Conservation (phyloP, 2,329 filamentous ascomycete species). For the Alternaria viburni region DNA sequence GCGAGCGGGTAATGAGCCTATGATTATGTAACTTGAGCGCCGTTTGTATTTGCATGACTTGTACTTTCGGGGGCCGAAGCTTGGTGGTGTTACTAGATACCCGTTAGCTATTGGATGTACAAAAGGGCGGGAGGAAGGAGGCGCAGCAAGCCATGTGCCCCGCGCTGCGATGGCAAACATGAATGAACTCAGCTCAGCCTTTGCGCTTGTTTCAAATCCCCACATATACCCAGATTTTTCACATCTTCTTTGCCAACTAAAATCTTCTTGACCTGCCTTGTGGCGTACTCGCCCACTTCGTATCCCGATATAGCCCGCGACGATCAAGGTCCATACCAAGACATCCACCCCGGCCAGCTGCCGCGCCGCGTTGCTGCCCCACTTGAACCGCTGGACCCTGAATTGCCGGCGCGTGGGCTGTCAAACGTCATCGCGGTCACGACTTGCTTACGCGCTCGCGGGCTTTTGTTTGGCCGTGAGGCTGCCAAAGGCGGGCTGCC, state of each 20-base stretch:
- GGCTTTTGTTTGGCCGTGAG: slow-evolving; percentile 16
- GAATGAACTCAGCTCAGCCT: slow-evolving; percentile 12
- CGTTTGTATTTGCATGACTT: background rate
- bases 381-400: slow-evolving; percentile 19
- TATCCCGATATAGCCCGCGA: background rate
- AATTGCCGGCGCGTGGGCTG: background rate
- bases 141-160: slow-evolving; percentile 22
- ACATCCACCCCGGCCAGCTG: background rate
- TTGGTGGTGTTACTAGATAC: background rate
- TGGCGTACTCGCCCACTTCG: too few species aligned
- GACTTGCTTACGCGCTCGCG: slow-evolving; percentile 21
- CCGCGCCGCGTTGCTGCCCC: slow-evolving; percentile 11
- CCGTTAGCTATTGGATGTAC: slow-evolving; percentile 4
- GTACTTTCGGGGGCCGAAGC: background rate
- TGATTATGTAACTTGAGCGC: background rate
- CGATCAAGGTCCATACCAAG: slow-evolving; percentile 7
- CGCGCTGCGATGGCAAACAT: slow-evolving; percentile 6
- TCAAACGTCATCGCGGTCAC: slow-evolving; percentile 19
- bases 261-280: too few species aligned
- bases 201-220: background rate
- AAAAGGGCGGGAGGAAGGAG: slow-evolving; percentile 11
- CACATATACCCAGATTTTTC: background rate
- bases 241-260: too few species aligned
- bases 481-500: background rate
- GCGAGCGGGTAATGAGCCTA: background rate